phyloP scores from a whole-genome alignment of 78 protist genomes.

The Monocercomonoides exilis region DNA sequence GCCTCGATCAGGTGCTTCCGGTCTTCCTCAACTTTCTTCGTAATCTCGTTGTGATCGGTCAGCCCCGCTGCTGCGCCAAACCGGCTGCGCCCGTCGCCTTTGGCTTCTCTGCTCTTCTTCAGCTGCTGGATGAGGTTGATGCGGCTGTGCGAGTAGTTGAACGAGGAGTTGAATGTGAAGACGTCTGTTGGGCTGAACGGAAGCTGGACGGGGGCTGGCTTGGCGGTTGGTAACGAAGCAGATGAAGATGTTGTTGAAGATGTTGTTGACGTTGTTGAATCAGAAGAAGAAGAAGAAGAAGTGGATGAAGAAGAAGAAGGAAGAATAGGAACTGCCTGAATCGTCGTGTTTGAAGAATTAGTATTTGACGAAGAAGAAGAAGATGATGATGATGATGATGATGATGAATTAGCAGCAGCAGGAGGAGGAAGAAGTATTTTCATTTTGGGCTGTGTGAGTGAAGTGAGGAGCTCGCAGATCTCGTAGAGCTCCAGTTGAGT shows the following conservation, averaged over 20 bases:
- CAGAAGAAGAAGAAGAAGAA: no score
- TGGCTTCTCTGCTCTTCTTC: neutral
- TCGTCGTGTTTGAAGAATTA: no score
- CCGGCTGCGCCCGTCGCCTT: neutral
- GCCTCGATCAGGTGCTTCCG: conserved; percentile 14
- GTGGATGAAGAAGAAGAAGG: no score
- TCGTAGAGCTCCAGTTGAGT: neutral
- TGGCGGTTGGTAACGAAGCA: neutral
- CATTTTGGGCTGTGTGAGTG: no score
- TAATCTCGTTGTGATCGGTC: neutral
- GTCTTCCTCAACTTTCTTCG: neutral
- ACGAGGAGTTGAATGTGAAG: neutral
- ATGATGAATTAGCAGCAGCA: no score
- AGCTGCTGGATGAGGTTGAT: neutral
- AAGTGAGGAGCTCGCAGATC: no score
- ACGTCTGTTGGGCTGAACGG: neutral
- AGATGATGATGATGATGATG: no score
- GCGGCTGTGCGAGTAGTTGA: neutral
- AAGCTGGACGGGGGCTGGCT: neutral
- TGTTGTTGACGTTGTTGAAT: no score
- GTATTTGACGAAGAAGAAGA: no score
- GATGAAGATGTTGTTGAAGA: neutral
- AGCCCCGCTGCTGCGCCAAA: neutral
- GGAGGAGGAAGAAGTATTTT: no score
- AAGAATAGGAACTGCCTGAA: no score